Base-by-base conservation (phyloP, 805 yeast species). In the Cyberlindnera maritima region DNA sequence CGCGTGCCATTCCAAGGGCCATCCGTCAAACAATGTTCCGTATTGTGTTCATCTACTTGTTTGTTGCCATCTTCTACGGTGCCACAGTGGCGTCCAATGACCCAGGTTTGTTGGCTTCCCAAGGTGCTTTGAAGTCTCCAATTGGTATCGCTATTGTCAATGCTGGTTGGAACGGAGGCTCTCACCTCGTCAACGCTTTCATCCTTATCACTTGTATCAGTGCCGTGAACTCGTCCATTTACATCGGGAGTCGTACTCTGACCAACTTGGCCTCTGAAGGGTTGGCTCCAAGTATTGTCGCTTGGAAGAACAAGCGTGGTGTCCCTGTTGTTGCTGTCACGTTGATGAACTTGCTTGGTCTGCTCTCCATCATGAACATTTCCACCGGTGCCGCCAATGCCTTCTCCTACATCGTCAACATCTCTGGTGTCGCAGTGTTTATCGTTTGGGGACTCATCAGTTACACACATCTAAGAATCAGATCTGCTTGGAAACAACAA, bases 371-470 rank as follows among this genome's bases (percentile, higher is more conserved):
- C 66, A 69, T 85, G 68, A 79, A 80, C 18, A 60, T 68, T 23
- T 74, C 83, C 7, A 66, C 72, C 12, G 71, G 77, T 51, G 86
- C 87, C 46, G 62, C 66, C 19, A 69, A 75, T 10, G 90, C 83
- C 20, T 85, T 85, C 67, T 69, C 72, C 53, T 85, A 90, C 85
- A 73, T 85, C 48, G 71, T 84, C 54, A 84, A 83, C 63, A 83
- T 85, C 53, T 76, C 87, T 12, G 87, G 87, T 41, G 85, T 84
- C 41, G 82, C 90, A 5, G 91, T 90, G 44, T 77, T 85, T 56
- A 81, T 85, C 53, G 75, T 86, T 19, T 83, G 91, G 91, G 77
- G 79, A 31, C 73, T 79, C 58, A 83, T 85, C 50, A 72, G 83
- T 20, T 68, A 73, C 40, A 72, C 85, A 1, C 90, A 84, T 65